Conservation (phyloP, 192 early-diverging fungal genomes). For the Coemansia guatemalensis region DNA sequence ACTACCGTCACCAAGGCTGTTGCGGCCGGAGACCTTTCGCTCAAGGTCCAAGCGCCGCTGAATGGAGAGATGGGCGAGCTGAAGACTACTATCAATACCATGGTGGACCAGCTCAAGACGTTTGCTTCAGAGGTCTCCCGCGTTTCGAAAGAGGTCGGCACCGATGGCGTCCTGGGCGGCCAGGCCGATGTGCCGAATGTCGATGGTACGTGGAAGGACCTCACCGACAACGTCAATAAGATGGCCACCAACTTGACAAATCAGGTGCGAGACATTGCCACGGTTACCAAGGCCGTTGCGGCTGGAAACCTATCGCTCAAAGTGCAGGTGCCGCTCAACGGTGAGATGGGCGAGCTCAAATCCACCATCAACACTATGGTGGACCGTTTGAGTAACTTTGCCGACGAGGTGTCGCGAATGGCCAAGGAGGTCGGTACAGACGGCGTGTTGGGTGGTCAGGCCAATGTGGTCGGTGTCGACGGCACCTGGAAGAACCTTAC, state of each 20-base stretch:
- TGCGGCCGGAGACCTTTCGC: slow-evolving; percentile 55
- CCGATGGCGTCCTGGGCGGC: slow-evolving; percentile 59
- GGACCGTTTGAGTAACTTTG: slow-evolving; percentile 54
- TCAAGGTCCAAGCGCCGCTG: slow-evolving; percentile 48
- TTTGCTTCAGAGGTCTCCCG: slow-evolving; percentile 59
- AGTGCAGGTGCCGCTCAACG: slow-evolving; percentile 57
- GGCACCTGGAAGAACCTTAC: slow-evolving; percentile 61
- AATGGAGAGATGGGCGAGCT: slow-evolving; percentile 59
- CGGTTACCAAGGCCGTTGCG: slow-evolving; percentile 50
- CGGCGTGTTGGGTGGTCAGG: slow-evolving; percentile 55
- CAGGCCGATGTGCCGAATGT: slow-evolving; percentile 55
- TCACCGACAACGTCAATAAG: slow-evolving; percentile 58
- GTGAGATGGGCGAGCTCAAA: slow-evolving; percentile 64
- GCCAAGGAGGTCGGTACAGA: slow-evolving; percentile 59
- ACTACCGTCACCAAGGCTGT: slow-evolving; percentile 56
- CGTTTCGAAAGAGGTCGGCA: slow-evolving; percentile 60
- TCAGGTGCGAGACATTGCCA: slow-evolving; percentile 55
- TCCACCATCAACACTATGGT: slow-evolving; percentile 52
- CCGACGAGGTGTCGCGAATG: slow-evolving; percentile 54
- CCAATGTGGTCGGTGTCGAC: slow-evolving; percentile 51
- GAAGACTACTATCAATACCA: slow-evolving; percentile 57
- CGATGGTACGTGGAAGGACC: slow-evolving; percentile 57
- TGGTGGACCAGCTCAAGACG: slow-evolving; percentile 57
- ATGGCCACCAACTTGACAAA: slow-evolving; percentile 60
- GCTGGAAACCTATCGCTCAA: slow-evolving; percentile 56